Base-by-base conservation (phyloP, 2,329 filamentous ascomycete species). In the Xylaria polymorpha region DNA sequence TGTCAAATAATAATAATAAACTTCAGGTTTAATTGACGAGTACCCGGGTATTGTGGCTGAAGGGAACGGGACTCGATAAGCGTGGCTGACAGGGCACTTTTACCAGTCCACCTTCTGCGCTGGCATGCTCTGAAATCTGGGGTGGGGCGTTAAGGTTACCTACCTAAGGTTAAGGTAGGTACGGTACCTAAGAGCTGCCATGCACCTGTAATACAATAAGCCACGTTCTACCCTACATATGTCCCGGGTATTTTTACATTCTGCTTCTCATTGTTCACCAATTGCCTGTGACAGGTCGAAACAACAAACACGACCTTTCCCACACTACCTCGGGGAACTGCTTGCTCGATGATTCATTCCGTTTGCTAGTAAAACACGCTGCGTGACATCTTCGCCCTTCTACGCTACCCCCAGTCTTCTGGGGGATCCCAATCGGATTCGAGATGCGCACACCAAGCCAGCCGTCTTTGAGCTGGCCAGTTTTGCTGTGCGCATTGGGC, bases 401-500 rank as follows among this genome's bases (percentile, higher is more conserved):
- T 29, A 56, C 25, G 50, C 37, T 15, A 14, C 64, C 68, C 68
- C 67, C 65, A 64, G 63, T 50, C 25, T 55, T 44, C 70, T 77
- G 75, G 76, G 72, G 73, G 68, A 71, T 70, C 70, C 68, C 72
- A 71, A 77, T 77, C 77, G 76, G 76, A 64, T 72, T 71, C 61
- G 74, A 74, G 61, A 90, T 90, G 88, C 83, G 83, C 81, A 82
- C 81, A 76, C 79, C 77, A 62, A 79, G 81, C 77, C 81, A 81
- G 79, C 80, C 83, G 83, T 87, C 87, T 82, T 83, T 81, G 78
- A 84, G 82, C 81, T 93, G 92, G 92, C 87, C 89, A 78, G 83
- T 87, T 75, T 84, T 89, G 73, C 80, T 93, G 70, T 85, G 87
- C 71, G 78, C 93, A 69, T 74, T 92, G 53, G 82, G 85, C 72